Base-by-base conservation (phyloP, 257 asterid species). In the Salvia rosmarinus region DNA sequence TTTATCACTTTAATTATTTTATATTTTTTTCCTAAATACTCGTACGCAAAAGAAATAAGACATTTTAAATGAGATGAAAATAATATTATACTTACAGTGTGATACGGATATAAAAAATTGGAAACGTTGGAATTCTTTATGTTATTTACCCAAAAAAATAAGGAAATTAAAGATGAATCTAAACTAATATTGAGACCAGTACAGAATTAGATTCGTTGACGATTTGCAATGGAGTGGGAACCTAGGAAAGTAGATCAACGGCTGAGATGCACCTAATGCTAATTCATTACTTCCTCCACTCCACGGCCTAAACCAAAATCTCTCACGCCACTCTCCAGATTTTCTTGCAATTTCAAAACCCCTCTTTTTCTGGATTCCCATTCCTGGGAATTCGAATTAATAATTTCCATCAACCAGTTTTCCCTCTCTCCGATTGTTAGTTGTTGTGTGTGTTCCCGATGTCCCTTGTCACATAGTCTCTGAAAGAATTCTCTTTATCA, bases 341-440 rank as follows among this genome's bases (percentile, higher is more conserved):
- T 44, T 35, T 52, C 39, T 44, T 68, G 54, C 3, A 46, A 32
- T 44, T 52, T 62, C 78, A 68, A 72, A 72, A 14, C 8, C 68
- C 68, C 69, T 59, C 19, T 47, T 30, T 79, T 16, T 10, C 19
- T 58, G 13, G 58, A 44, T 71, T 73, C 54, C 74, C 23, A 14
- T 7, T 34, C 46, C 50, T 14, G 20, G 39, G 64, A 47, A 11
- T 56, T 56, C 14, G 37, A 68, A 7, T 62, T 32, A 6, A 23
- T 13, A 7, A 3, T 16, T 61, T 4, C 19, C 32, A 4, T 28
- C 12, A 30, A 20, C 37, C 70, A 28, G 19, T 60, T 67, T 30
- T 50, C 64, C 4, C 1, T 2, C 19, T 10, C 23, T 14, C 58
- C 23, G 2, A 65, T 1, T n/a, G 16, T 46, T 50, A 13, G 13